These are phyloP conservation scores for Saccharomycopsis sp. DNA, from an alignment of 805 yeast genomes.

Conservation along the genomic window DNA sequence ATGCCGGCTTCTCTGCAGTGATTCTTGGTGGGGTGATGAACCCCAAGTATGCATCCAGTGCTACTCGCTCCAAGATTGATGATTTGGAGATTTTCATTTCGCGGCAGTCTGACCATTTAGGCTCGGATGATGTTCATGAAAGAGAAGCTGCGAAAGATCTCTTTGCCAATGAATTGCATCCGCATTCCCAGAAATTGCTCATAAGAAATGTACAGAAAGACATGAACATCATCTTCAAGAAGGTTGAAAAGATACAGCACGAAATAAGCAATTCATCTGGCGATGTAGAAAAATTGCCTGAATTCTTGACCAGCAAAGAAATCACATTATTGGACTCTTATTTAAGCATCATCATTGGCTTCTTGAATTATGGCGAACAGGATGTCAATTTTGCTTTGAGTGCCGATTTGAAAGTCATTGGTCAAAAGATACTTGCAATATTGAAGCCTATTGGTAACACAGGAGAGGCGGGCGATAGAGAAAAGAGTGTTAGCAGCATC, in stretches of 20 bases:
- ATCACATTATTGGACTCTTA: constrained; percentile 13
- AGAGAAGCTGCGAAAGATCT: constrained; percentile 70
- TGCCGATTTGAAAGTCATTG: constrained; percentile 11
- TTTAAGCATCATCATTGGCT: constrained; percentile 15
- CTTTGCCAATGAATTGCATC: constrained; percentile 54
- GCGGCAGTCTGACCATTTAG: constrained; percentile 38
- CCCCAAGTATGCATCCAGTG: background rate
- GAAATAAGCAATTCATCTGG: background rate
- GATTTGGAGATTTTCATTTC: constrained; percentile 29
- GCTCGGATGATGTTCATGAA: constrained; percentile 37
- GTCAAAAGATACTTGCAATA: constrained; percentile 6
- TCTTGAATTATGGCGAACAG: constrained; percentile 11
- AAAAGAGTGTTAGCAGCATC: too few species aligned
- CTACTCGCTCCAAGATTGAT: background rate
- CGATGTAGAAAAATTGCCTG: background rate
- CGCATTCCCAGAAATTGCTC: constrained; percentile 24
- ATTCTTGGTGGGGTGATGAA: constrained; percentile 43
- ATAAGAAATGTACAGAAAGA: constrained; percentile 23
- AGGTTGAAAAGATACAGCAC: constrained; percentile 1
- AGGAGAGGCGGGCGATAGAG: background rate
- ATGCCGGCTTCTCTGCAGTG: constrained; percentile 66
- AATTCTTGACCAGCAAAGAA: constrained; percentile 2
- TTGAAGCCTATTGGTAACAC: constrained; percentile 4
- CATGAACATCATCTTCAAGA: constrained; percentile 31
- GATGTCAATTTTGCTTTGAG: constrained; percentile 10